phyloP scores from a whole-genome alignment of 768 basidiomycete species.

The Mycena rosella region DNA sequence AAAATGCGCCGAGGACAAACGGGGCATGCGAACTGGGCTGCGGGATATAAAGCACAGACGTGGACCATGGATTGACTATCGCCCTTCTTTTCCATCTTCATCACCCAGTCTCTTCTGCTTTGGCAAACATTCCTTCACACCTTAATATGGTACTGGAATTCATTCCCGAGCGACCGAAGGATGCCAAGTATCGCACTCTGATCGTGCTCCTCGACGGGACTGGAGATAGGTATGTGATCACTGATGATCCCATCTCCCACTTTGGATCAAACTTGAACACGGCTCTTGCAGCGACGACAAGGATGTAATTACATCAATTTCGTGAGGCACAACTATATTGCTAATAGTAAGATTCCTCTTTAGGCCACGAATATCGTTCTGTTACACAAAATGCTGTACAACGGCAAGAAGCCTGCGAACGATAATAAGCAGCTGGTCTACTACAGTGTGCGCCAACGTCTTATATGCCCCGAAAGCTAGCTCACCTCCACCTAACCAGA shows the following conservation, averaged over 20 bases:
- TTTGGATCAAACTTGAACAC: slow-evolving; percentile 8
- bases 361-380: slow-evolving; percentile 22
- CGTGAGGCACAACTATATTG: background rate
- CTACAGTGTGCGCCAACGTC: slow-evolving; percentile 10
- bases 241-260: background rate
- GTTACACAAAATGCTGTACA: slow-evolving; percentile 20
- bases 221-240: slow-evolving; percentile 12
- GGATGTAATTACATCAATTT: slow-evolving; percentile 11
- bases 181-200: slow-evolving; percentile 22
- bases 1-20: slow-evolving; percentile 2
- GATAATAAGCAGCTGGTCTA: slow-evolving; percentile 17
- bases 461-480: background rate
- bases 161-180: slow-evolving; percentile 24
- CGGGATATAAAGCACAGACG: slow-evolving; percentile 20
- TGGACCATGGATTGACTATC: slow-evolving; percentile 11
- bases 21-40: slow-evolving; percentile 1
- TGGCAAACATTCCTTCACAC: background rate
- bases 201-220: slow-evolving; percentile 23
- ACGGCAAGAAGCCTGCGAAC: slow-evolving; percentile 8
- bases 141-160: slow-evolving; percentile 19
- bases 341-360: slow-evolving; percentile 10
- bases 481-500: slow-evolving; percentile 12
- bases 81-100: slow-evolving; percentile 9
- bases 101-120: slow-evolving; percentile 7
- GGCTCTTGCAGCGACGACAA: slow-evolving; percentile 19